Base-by-base conservation (phyloP, 768 basidiomycete species). In the Collybiopsis confluens region DNA sequence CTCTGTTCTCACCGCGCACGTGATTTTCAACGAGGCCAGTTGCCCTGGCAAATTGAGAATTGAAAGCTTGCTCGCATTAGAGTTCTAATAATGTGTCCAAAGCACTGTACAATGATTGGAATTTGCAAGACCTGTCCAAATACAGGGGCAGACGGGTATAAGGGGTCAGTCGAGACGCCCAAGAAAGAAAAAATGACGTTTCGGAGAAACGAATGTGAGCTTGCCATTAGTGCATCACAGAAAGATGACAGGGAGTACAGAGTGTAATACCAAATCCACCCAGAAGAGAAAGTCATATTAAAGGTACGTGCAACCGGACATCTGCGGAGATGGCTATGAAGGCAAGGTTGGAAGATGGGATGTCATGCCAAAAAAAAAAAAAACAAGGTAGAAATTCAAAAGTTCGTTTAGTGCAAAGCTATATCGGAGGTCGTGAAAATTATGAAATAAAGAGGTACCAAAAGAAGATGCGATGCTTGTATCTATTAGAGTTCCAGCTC, bases 131-230 rank as follows among this genome's bases (percentile, higher is more conserved):
- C n/a, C n/a, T 33, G 13, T 6, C 30, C 13, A 13, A 33, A 13
- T 5, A 33, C 30, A 33, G 13, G 13, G 13, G 13, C 6, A 33
- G 13, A 13, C 5, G 13, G 30, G 30, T 33, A 33, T 33, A 33
- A 6, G 13, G 6, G 30, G 30, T 33, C 30, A 33, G 30, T 13
- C 13, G 5, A n/a, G n/a, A 42, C 21, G 40, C 40, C 40, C n/a
- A n/a, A n/a, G 23, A 42, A 45, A 45, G 9, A 45, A 21, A 23
- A 45, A 21, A 45, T 24, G 26, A 23, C 20, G 20, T 20, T 20
- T 16, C n/a, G 8, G 20, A 3, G 23, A 45, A 53, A 53, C 52
- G 52, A 53, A 42, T 26, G 43, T 45, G 43, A 42, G 42, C 52
- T 53, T 53, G 52, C 52, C 52, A 53, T 44, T 28, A 33, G 21